Conservation (phyloP, 176 grass and related monocot genomes). For the Chloris gayana region DNA sequence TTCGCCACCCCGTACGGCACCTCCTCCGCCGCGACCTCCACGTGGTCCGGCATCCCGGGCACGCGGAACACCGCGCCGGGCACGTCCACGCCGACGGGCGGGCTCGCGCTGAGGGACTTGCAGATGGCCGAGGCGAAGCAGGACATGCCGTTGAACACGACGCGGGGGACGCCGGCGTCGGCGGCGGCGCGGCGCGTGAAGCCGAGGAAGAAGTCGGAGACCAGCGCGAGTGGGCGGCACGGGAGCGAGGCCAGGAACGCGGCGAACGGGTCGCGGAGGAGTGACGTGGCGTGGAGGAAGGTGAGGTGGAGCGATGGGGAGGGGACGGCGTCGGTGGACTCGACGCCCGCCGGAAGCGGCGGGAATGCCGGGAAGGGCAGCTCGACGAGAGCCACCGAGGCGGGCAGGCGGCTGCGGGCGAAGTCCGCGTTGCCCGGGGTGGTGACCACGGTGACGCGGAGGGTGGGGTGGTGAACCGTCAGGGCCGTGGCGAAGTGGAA, state of each 20-base stretch:
- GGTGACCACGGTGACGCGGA: conserved; percentile 55
- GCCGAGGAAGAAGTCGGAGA: conserved; percentile 81
- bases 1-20: conserved; percentile 37
- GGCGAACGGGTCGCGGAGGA: conserved; percentile 50
- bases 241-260: conserved; percentile 44
- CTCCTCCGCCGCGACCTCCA: conserved; percentile 45
- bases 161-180: conserved; percentile 35
- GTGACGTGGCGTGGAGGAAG: conserved; percentile 60
- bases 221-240: conserved; percentile 17
- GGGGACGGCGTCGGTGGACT: conserved; percentile 62
- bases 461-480: conserved; percentile 42
- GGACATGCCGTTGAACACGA: conserved; percentile 73
- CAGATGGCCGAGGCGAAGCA: conserved; percentile 59
- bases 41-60: conserved; percentile 47
- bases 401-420: conserved; percentile 31
- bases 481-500: conserved; percentile 60
- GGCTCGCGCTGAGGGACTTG: conserved; percentile 39
- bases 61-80: conserved; percentile 30
- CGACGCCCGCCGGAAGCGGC: conserved; percentile 33
- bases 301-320: conserved; percentile 47
- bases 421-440: conserved; percentile 56
- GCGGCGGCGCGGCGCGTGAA: conserved; percentile 34
- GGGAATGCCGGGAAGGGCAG: conserved; percentile 55
- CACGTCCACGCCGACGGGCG: background rate
- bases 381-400: conserved; percentile 29